Conservation (phyloP, 2,329 filamentous ascomycete genomes). For the Monosporascus sp. region DNA sequence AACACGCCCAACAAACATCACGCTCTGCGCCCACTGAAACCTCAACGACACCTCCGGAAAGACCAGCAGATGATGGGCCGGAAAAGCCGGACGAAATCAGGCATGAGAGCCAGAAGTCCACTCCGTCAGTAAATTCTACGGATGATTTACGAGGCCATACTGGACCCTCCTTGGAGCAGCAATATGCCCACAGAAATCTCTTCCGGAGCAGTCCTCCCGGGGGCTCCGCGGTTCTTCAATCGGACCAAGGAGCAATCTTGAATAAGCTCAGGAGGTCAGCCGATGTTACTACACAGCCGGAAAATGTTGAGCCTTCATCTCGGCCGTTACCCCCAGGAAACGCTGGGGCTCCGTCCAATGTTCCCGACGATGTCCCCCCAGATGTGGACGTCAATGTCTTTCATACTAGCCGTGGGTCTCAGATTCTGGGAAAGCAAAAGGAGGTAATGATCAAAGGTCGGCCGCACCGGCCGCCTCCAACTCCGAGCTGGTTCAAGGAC, state of each 20-base stretch:
- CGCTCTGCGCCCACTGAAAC: background rate
- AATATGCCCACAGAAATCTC: constrained; percentile 6
- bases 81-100: constrained; percentile 1
- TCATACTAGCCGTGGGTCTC: constrained; percentile 39
- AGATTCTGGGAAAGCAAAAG: constrained; percentile 32
- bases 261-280: constrained; percentile 9
- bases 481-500: constrained; percentile 29
- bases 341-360: background rate
- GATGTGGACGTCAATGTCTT: constrained; percentile 44
- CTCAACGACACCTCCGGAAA: constrained; percentile 3
- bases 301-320: background rate
- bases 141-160: background rate
- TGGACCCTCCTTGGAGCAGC: background rate
- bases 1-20: background rate
- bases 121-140: background rate
- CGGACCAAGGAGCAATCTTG: constrained; percentile 20
- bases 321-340: background rate
- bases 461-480: constrained; percentile 13
- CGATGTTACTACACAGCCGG: constrained; percentile 1
- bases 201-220: constrained; percentile 6
- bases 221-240: constrained; percentile 3
- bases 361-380: constrained; percentile 29
- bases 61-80: constrained; percentile 1
- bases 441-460: constrained; percentile 11
- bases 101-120: constrained; percentile 1